phyloP scores from a whole-genome alignment of 2,329 filamentous ascomycete genomes.

The Didymella segeticola region DNA sequence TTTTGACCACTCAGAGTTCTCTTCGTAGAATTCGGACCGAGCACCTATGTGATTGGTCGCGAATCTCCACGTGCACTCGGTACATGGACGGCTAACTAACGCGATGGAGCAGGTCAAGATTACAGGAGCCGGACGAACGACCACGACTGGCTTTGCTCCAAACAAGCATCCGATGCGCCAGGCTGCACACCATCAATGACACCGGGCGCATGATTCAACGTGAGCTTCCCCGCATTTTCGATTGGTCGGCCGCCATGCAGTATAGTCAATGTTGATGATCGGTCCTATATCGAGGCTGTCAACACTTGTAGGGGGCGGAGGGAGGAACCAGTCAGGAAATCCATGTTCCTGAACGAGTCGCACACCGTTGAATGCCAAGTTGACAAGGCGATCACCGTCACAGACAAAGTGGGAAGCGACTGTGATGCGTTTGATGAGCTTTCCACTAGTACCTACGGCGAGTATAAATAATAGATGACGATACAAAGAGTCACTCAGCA shows the following conservation, averaged over 20 bases:
- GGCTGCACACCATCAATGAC: constrained; percentile 8
- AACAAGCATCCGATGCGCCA: constrained; percentile 21
- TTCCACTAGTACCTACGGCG: not conserved
- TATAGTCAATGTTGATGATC: constrained; percentile 7
- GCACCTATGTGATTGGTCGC: constrained; percentile 9
- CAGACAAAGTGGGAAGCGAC: not conserved
- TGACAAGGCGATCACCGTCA: not conserved
- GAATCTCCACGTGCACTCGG: constrained; percentile 17
- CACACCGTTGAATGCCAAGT: constrained; percentile 17
- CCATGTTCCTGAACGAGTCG: constrained; percentile 12
- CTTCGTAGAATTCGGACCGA: not conserved
- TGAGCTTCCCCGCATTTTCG: constrained; percentile 17
- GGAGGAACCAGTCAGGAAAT: constrained; percentile 7
- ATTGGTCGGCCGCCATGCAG: constrained; percentile 1
- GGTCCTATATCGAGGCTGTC: constrained; percentile 1
- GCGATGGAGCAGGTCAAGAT: constrained; percentile 33
- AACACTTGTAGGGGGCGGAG: constrained; percentile 4
- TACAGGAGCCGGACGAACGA: constrained; percentile 14
- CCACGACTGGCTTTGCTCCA: constrained; percentile 17
- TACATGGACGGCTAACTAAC: constrained; percentile 20
- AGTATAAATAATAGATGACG: constrained; percentile 3
- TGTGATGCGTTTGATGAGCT: not conserved
- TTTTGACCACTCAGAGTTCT: not conserved
- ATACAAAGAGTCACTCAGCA: not conserved
- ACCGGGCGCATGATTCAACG: constrained; percentile 12